Evolutionary conservation across 345 rosid genomes (phyloP).

Genomic region (Cochlearia excelsa): DNA sequence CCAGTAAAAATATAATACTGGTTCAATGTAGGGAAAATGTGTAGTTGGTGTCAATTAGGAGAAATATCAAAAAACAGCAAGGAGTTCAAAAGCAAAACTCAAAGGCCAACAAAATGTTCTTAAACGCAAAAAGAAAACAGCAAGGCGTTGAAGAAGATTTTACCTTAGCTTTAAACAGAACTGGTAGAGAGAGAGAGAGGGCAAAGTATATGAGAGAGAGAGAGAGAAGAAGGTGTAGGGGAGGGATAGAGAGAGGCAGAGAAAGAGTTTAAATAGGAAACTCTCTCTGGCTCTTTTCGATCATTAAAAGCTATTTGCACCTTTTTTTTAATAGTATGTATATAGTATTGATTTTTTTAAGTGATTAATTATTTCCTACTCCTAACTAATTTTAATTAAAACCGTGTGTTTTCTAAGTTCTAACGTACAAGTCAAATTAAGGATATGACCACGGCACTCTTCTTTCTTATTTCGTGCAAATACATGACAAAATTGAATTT

Average conservation of each 20-base stretch:
- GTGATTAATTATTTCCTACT: neutral
- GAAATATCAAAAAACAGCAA: neutral
- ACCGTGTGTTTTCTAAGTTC: conserved; percentile 25
- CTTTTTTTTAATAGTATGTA: no score
- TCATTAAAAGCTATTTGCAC: conserved; percentile 34
- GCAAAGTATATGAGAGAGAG: conserved; percentile 3
- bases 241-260: conserved; percentile 27
- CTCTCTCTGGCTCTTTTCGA: conserved; percentile 30
- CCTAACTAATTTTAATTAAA: conserved; percentile 26
- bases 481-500: neutral
- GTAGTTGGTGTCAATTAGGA: neutral
- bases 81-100: conserved; percentile 9
- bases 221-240: conserved; percentile 34
- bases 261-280: conserved; percentile 31
- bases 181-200: neutral
- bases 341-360: neutral
- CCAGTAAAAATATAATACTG: no score
- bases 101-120: conserved; percentile 21
- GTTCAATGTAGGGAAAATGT: neutral
- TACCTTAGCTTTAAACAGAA: conserved; percentile 25
- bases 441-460: conserved; percentile 26
- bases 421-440: conserved; percentile 38
- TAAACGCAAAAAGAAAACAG: conserved; percentile 1
- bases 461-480: conserved; percentile 15
- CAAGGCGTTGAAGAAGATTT: conserved; percentile 7